Evolutionary conservation across 805 yeast genomes (phyloP), one percentile per base, ranked within the genome.

Genomic region (Yamadazyma endophytica): DNA sequence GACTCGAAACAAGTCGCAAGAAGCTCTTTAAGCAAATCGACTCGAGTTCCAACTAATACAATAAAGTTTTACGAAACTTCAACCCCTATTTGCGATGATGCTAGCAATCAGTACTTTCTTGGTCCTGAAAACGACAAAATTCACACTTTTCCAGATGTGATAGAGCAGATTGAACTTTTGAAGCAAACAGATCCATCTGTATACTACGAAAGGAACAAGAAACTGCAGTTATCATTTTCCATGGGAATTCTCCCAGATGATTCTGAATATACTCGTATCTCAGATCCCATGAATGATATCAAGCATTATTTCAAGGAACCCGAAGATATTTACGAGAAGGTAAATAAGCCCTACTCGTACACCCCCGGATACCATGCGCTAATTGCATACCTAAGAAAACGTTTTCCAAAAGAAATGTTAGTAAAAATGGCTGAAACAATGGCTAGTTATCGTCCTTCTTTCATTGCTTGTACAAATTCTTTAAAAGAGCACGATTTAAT

Each of bases 391-490:
- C 61, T 90, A 37, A 67, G 81, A 36, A 64, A 72, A 21, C 59
- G 97, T 29, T 88, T 90, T 52, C 73, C 76, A 28, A 74, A 77
- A 37, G 68, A 68, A 11, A 79, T 81, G 57, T 67, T 90, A 35
- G 82, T 88, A 35, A 73, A 79, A 33, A 81, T 92, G 79, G 88
- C 95, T 2, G 79, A 81, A 49, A 76, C 85, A 6, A 82, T 90
- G 81, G 92, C 97, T 0, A 82, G 82, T 26, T 88, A 88, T 49
- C 64, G 97, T 42, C 96, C 97, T 2, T 79, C 89, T 9, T 90
- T 90, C 53, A 87, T 89, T 46, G 96, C 97, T 3, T 84, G 94
- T 47, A 85, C 95, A 23, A 83, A 85, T 47, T 79, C 92, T 4
- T 60, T 90, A 21, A 85, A 89, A 36, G 95, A 86, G 46, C 94